Evolutionary conservation across 2,329 filamentous ascomycete genomes (phyloP).

Genomic region (Aureobasidium uvarum): DNA sequence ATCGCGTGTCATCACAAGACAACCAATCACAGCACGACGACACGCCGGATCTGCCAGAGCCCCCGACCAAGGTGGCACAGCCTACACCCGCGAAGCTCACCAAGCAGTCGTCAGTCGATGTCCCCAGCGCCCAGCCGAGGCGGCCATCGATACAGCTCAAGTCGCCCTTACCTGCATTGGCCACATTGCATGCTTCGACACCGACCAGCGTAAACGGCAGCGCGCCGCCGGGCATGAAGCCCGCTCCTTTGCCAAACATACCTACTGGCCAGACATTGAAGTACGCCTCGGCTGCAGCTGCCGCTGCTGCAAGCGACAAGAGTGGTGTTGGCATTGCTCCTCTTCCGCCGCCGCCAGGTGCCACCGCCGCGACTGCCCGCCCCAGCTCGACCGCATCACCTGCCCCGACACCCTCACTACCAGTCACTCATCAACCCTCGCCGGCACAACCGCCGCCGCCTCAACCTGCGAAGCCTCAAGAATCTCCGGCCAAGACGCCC

Average conservation of each 20-base stretch:
- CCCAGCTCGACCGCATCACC: slow-evolving; percentile 60
- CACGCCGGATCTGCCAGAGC: slow-evolving; percentile 53
- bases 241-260: slow-evolving; percentile 79
- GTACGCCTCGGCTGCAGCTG: slow-evolving; percentile 93
- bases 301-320: slow-evolving; percentile 86
- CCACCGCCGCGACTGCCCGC: slow-evolving; percentile 46
- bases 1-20: slow-evolving; percentile 92
- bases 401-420: slow-evolving; percentile 50
- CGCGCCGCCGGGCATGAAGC: slow-evolving; percentile 73
- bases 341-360: slow-evolving; percentile 81
- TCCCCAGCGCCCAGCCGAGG: slow-evolving; percentile 56
- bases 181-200: slow-evolving; percentile 77
- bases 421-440: slow-evolving; percentile 43
- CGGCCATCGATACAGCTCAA: slow-evolving; percentile 88
- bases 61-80: slow-evolving; percentile 1
- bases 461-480: slow-evolving; percentile 33
- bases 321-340: slow-evolving; percentile 88
- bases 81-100: slow-evolving; percentile 50
- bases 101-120: slow-evolving; percentile 58
- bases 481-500: slow-evolving; percentile 32
- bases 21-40: slow-evolving; percentile 90
- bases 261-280: slow-evolving; percentile 88
- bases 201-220: slow-evolving; percentile 61
- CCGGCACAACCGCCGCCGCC: slow-evolving; percentile 32
- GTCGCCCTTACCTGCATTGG: slow-evolving; percentile 87